These are phyloP conservation scores for Colletotrichum tofieldiae DNA, from an alignment of 2,329 filamentous ascomycete genomes.

Conservation along the genomic window DNA sequence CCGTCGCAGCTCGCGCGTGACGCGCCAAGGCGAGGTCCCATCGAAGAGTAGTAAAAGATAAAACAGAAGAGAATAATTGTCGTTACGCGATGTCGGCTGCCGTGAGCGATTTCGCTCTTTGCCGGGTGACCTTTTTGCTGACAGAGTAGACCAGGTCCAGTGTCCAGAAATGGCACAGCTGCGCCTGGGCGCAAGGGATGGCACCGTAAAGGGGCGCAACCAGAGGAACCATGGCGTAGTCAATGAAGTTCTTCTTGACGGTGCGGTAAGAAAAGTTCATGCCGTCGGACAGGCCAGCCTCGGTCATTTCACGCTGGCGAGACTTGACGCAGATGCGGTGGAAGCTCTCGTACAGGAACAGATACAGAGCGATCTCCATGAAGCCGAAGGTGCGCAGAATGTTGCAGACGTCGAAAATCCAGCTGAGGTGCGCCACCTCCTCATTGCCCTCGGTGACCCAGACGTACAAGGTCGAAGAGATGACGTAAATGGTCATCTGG, in stretches of 20 bases:
- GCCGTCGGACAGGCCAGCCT: conserved; percentile 74
- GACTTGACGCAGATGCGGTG: conserved; percentile 73
- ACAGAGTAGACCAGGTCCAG: conserved; percentile 79
- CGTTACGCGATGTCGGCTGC: conserved; percentile 63
- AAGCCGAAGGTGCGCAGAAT: conserved; percentile 74
- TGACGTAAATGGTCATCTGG: conserved; percentile 76
- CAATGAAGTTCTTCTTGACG: conserved; percentile 70
- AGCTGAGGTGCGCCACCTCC: conserved; percentile 68
- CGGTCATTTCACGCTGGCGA: conserved; percentile 77
- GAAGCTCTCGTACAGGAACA: conserved; percentile 78
- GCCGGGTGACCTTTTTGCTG: conserved; percentile 76
- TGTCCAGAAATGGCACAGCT: conserved; percentile 80
- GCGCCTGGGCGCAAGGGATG: conserved; percentile 77
- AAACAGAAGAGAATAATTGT: conserved; percentile 43
- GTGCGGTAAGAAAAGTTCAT: conserved; percentile 76
- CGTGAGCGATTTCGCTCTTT: conserved; percentile 62
- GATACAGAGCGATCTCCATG: conserved; percentile 73
- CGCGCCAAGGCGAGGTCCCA: conserved; percentile 9
- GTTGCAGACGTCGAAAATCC: conserved; percentile 74
- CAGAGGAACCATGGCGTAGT: conserved; percentile 77
- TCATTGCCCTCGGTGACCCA: conserved; percentile 66
- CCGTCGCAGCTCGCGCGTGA: conserved; percentile 3
- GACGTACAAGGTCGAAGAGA: conserved; percentile 74
- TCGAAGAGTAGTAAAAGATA: conserved; percentile 26
- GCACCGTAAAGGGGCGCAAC: conserved; percentile 79